phyloP scores from a whole-genome alignment of 257 asterid species.

The Fraxinus pennsylvanica region DNA sequence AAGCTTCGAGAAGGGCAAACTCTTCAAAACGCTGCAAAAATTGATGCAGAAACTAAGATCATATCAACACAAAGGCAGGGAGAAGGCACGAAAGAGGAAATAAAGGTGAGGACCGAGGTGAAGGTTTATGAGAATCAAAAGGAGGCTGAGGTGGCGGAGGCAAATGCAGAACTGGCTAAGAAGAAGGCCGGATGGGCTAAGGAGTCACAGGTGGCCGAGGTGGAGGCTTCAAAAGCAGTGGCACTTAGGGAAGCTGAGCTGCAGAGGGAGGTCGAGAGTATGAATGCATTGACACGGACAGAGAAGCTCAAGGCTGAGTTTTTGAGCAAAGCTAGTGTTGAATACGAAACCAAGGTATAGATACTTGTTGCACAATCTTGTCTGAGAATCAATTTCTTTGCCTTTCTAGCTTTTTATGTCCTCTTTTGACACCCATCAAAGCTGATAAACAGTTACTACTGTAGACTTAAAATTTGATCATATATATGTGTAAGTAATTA shows the following conservation, averaged over 20 bases:
- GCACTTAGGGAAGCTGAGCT: slow-evolving; percentile 61
- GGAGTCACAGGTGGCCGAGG: slow-evolving; percentile 64
- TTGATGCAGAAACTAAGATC: slow-evolving; percentile 69
- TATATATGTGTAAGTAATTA: not conserved
- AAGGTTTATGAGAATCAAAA: slow-evolving; percentile 56
- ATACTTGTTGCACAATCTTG: not conserved
- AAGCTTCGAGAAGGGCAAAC: slow-evolving; percentile 58
- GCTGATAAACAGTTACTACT: too few relatives aligned
- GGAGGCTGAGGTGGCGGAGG: slow-evolving; percentile 67
- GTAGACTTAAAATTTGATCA: not conserved
- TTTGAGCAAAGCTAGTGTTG: slow-evolving; percentile 62
- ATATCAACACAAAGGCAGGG: slow-evolving; percentile 55
- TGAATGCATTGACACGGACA: slow-evolving; percentile 53
- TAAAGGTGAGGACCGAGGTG: slow-evolving; percentile 49
- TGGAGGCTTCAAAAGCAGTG: slow-evolving; percentile 64
- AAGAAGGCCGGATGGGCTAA: slow-evolving; percentile 70
- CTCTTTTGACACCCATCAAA: too few relatives aligned
- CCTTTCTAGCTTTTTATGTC: too few relatives aligned
- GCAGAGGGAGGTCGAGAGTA: slow-evolving; percentile 60
- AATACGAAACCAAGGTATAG: slow-evolving; percentile 63
- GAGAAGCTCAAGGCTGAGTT: slow-evolving; percentile 70
- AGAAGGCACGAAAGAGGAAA: slow-evolving; percentile 59
- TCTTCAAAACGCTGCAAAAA: slow-evolving; percentile 54
- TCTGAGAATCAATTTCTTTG: too few relatives aligned
- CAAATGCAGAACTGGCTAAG: slow-evolving; percentile 55